phyloP scores from a whole-genome alignment of 2,329 filamentous ascomycete genomes.

The Clonostachys sp. region DNA sequence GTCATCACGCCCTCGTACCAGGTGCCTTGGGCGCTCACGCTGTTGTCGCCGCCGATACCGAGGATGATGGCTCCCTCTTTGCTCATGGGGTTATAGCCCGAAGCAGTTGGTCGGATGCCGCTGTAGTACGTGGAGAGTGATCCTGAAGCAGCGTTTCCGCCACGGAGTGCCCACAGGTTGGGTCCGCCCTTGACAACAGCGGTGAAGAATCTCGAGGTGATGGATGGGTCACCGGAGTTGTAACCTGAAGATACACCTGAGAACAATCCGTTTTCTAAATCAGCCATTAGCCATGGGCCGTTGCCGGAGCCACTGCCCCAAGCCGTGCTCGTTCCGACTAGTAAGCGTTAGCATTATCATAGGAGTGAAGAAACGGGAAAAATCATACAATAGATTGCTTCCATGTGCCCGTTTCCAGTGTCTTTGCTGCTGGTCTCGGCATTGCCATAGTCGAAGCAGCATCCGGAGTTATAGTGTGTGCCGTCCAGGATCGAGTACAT shows the following conservation, averaged over 20 bases:
- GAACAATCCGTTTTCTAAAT: conserved; percentile 64
- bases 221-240: conserved; percentile 47
- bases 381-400: conserved; percentile 39
- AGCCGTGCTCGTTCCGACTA: no score
- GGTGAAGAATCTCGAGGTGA: conserved; percentile 52
- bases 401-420: conserved; percentile 63
- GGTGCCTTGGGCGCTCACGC: conserved; percentile 52
- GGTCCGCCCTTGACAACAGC: conserved; percentile 50
- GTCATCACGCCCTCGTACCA: conserved; percentile 66
- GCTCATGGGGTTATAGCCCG: conserved; percentile 57
- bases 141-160: conserved; percentile 49
- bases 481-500: conserved; percentile 59
- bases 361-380: no score
- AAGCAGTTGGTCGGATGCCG: conserved; percentile 33
- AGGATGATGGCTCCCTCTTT: conserved; percentile 64
- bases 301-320: conserved; percentile 55
- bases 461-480: conserved; percentile 51
- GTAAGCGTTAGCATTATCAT: no score
- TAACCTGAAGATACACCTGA: conserved; percentile 40
- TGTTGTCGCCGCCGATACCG: conserved; percentile 67
- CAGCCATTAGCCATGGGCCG: conserved; percentile 66
- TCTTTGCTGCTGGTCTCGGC: conserved; percentile 46
- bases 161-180: conserved; percentile 55
- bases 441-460: conserved; percentile 56
- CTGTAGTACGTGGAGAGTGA: conserved; percentile 53